Conservation (phyloP, 352 stramenopile genomes). For the Phytophthora brassicae region DNA sequence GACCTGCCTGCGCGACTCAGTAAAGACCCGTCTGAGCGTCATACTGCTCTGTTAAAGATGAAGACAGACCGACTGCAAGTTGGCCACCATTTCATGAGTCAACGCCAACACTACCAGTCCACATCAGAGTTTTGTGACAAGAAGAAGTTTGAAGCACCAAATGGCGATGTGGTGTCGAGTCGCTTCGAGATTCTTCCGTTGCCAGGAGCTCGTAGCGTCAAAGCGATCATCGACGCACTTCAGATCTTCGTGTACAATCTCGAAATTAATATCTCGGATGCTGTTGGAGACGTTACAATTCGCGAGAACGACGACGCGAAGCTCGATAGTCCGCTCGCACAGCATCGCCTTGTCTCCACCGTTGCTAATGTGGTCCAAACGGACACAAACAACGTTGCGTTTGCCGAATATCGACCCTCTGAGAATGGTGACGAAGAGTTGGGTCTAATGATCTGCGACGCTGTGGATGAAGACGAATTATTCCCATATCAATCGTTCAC, state of each 20-base stretch:
- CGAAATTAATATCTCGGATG: constrained; percentile 51
- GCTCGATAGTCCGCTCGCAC: constrained; percentile 29
- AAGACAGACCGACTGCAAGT: constrained; percentile 33
- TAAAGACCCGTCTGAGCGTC: constrained; percentile 21
- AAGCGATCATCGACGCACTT: constrained; percentile 42
- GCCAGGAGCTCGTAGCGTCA: constrained; percentile 25
- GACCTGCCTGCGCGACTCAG: constrained; percentile 25
- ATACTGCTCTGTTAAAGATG: constrained; percentile 25
- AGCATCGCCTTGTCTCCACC: constrained; percentile 42
- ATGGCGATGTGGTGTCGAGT: constrained; percentile 35
- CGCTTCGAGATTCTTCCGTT: constrained; percentile 56
- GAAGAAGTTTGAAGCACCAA: constrained; percentile 41
- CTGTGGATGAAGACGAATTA: constrained; percentile 44
- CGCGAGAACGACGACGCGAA: constrained; percentile 53
- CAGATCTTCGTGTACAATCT: constrained; percentile 47
- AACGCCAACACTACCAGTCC: constrained; percentile 28
- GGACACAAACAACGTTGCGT: constrained; percentile 47
- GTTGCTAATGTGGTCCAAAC: constrained; percentile 32
- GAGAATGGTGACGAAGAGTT: constrained; percentile 21
- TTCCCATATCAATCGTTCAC: constrained; percentile 39
- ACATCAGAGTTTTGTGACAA: constrained; percentile 36
- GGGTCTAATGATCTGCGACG: constrained; percentile 37
- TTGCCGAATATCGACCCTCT: constrained; percentile 31
- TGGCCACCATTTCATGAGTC: constrained; percentile 28
- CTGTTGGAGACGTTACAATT: constrained; percentile 44